A percentile compares a stretch with the other conserved stretches of the same genome.
These are phyloP conservation scores for Penicillium manginii DNA, from an alignment of 495 filamentous ascomycete genomes.

Conservation along the genomic window DNA sequence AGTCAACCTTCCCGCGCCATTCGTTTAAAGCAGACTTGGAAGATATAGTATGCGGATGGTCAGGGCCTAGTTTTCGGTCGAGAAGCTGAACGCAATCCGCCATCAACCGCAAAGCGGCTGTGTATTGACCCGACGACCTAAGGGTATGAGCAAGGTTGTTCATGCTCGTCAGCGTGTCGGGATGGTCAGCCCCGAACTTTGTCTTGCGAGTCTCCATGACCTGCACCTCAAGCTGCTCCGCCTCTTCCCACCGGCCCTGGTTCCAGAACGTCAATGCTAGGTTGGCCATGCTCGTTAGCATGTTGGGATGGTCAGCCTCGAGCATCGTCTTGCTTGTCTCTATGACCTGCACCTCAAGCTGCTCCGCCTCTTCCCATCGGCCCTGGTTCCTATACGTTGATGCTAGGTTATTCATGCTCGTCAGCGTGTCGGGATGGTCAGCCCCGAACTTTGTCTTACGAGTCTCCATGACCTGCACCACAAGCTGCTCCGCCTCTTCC, in stretches of 20 bases:
- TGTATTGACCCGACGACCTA: too few species aligned
- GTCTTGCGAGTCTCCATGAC: neutral
- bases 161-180: neutral
- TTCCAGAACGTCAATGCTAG: conserved; percentile 28
- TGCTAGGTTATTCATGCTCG: conserved; percentile 1
- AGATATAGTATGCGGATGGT: too few species aligned
- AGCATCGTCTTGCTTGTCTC: conserved; percentile 23
- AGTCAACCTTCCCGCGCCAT: too few species aligned
- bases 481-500: too few species aligned
- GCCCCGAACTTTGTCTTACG: neutral
- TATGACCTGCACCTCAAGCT: neutral
- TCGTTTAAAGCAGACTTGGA: too few species aligned
- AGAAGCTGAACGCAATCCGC: too few species aligned
- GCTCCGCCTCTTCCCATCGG: conserved; percentile 4
- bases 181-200: conserved; percentile 1
- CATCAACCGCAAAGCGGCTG: too few species aligned
- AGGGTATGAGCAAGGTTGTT: too few species aligned
- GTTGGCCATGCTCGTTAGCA: conserved; percentile 29
- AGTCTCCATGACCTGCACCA: conserved; percentile 13
- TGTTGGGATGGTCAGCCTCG: conserved; percentile 32
- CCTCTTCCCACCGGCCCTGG: conserved; percentile 33
- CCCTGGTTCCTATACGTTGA: conserved; percentile 2
- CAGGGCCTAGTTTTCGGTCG: too few species aligned
- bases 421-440: conserved; percentile 1
- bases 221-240: conserved; percentile 20